These are phyloP conservation scores for Casaregolazyma suthepensis DNA, from an alignment of 1,139 yeast genomes.

Conservation along the genomic window DNA sequence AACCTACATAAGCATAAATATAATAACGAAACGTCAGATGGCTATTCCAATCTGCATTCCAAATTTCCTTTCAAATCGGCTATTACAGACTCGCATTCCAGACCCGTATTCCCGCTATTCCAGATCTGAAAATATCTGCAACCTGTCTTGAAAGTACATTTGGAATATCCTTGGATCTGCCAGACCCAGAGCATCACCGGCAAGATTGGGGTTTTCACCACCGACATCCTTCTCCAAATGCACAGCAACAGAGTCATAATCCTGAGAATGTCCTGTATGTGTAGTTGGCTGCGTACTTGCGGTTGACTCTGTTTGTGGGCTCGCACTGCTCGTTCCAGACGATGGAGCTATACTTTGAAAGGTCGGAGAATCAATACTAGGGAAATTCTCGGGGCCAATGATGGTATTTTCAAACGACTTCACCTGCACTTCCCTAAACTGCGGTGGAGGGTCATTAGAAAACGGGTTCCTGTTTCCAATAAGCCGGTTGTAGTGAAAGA, in stretches of 20 bases:
- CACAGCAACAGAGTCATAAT: conserved; percentile 3
- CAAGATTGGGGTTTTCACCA: not conserved
- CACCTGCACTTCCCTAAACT: conserved; percentile 27
- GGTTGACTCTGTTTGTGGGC: not conserved
- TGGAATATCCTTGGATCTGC: conserved; percentile 21
- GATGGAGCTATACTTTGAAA: not conserved
- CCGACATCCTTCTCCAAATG: not conserved
- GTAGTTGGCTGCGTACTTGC: not conserved
- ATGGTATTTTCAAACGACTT: conserved; percentile 17
- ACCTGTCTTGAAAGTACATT: conserved; percentile 25
- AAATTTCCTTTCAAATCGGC: too few relatives aligned
- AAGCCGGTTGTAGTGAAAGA: conserved; percentile 27
- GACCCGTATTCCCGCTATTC: too few relatives aligned
- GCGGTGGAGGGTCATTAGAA: conserved; percentile 22
- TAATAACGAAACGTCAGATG: not conserved
- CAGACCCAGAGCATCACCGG: not conserved
- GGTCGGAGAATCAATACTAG: conserved; percentile 9
- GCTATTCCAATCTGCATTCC: too few relatives aligned
- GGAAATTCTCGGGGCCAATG: conserved; percentile 20
- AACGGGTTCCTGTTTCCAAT: conserved; percentile 29
- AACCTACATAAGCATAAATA: conserved; percentile 6
- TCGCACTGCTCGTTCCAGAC: not conserved
- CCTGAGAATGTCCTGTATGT: not conserved
- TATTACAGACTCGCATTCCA: too few relatives aligned
- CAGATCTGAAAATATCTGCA: conserved; percentile 23